Evolutionary conservation across 208 protist species (phyloP), one percentile per base, ranked within the genome.

Genomic region (Angomonas deanei): DNA sequence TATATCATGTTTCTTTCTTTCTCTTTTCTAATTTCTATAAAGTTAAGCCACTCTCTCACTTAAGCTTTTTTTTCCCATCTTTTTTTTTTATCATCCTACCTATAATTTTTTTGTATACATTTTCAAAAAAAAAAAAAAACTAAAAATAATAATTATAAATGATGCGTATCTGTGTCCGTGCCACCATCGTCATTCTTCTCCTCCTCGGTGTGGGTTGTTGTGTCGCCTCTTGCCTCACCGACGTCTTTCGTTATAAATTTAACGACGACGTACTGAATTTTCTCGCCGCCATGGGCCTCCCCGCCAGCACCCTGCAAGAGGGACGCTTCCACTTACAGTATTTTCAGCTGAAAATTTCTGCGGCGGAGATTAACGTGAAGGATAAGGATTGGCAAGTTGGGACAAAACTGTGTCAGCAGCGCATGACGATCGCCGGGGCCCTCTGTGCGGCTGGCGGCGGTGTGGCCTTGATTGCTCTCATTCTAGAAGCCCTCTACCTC

Each of bases 221-320:
- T 2, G 31, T 49, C 15, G 59, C 53, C 48, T 39, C 55, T 4
- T 70, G 33, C 28, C 48, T 70, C 24, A 62, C 61, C 31, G 53
- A 53, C 3, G 31, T 56, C 21, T 33, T 70, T 42, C 31, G 56
- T 33, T 28, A 33, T 26, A 21, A 13, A 36, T n/a, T n/a, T n/a
- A 42, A 42, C 8, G 36, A 42, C 36, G 8, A 8, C 11, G 15
- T n/a, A 42, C 15, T 42, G 36, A 8, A 8, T 15, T n/a, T 42
- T 15, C 15, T 42, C 11, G n/a, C n/a, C n/a, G n/a, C n/a, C n/a
- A n/a, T n/a, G n/a, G n/a, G n/a, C n/a, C n/a, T n/a, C n/a, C n/a
- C n/a, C n/a, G n/a, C n/a, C n/a, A n/a, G n/a, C n/a, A n/a, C n/a
- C n/a, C n/a, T n/a, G n/a, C n/a, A n/a, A 42, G 36, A 42, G 8